These are phyloP conservation scores for Xylariaceae sp. DNA, from an alignment of 2,329 filamentous ascomycete genomes.

Conservation along the genomic window DNA sequence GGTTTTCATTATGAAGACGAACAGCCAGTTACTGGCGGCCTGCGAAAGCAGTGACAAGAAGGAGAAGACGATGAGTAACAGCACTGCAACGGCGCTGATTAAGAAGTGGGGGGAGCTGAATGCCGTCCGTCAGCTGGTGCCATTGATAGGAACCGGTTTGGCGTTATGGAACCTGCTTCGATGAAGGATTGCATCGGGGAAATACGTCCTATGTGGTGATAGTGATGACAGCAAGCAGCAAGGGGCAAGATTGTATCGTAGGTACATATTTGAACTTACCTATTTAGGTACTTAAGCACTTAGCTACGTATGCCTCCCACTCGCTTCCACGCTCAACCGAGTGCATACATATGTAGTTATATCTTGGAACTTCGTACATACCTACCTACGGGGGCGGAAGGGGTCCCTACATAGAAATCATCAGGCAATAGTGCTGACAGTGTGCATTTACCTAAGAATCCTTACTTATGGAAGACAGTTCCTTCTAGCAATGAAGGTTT, in stretches of 20 bases:
- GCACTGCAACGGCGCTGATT: constrained; percentile 29
- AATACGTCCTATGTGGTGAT: no score
- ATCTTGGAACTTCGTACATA: no score
- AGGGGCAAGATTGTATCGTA: neutral
- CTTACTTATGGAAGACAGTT: no score
- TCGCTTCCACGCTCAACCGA: no score
- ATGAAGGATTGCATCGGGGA: constrained; percentile 6
- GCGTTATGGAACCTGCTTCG: constrained; percentile 34
- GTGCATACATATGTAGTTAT: no score
- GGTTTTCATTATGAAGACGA: constrained; percentile 23
- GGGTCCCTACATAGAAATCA: no score
- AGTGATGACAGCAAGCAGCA: constrained; percentile 3
- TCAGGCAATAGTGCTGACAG: no score
- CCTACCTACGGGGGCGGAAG: no score
- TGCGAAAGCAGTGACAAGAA: constrained; percentile 10
- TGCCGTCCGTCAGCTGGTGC: constrained; percentile 28
- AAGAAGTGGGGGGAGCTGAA: constrained; percentile 35
- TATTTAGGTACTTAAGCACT: no score
- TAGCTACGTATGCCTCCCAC: no score
- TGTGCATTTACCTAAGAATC: no score
- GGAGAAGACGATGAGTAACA: constrained; percentile 29
- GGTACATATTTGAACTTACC: neutral
- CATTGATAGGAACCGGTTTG: constrained; percentile 35
- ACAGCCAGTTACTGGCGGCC: constrained; percentile 20
- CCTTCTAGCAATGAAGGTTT: no score